Evolutionary conservation across 2,329 filamentous ascomycete species (phyloP).

Genomic region (Neofusicoccum sp.): DNA sequence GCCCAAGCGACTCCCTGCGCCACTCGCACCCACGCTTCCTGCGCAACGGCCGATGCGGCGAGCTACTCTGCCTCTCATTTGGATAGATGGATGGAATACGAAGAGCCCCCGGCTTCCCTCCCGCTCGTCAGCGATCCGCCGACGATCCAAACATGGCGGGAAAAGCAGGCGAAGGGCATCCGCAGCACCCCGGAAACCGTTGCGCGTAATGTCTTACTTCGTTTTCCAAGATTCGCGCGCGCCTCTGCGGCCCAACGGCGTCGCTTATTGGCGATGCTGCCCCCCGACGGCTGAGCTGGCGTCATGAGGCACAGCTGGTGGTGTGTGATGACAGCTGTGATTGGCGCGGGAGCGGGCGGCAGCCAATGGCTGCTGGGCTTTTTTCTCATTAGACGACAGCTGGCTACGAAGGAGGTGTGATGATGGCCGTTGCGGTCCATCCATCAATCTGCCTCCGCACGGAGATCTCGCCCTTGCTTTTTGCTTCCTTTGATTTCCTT

Average conservation of each 20-base stretch:
- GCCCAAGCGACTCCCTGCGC: too few species aligned
- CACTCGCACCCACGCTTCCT: too few species aligned
- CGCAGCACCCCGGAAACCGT: too few species aligned
- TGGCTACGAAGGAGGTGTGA: not conserved
- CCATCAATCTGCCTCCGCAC: not conserved
- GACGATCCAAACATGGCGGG: not conserved
- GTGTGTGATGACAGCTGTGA: not conserved
- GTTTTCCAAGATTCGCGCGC: not conserved
- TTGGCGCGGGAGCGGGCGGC: not conserved
- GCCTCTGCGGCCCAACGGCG: not conserved
- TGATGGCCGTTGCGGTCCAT: slow-evolving; percentile 10
- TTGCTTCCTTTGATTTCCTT: not conserved
- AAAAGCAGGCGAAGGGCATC: too few species aligned
- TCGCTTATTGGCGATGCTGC: not conserved
- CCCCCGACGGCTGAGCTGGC: not conserved
- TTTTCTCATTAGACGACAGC: not conserved
- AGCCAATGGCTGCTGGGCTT: not conserved
- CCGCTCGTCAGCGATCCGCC: not conserved
- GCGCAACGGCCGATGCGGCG: too few species aligned
- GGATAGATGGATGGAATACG: slow-evolving; percentile 12
- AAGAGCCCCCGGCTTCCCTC: not conserved
- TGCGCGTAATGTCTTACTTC: too few species aligned
- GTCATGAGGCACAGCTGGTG: not conserved
- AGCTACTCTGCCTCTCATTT: too few species aligned
- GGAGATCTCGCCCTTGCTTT: not conserved